These are phyloP conservation scores for Porcisia hertigi DNA, from an alignment of 208 protist species.

Conservation along the genomic window DNA sequence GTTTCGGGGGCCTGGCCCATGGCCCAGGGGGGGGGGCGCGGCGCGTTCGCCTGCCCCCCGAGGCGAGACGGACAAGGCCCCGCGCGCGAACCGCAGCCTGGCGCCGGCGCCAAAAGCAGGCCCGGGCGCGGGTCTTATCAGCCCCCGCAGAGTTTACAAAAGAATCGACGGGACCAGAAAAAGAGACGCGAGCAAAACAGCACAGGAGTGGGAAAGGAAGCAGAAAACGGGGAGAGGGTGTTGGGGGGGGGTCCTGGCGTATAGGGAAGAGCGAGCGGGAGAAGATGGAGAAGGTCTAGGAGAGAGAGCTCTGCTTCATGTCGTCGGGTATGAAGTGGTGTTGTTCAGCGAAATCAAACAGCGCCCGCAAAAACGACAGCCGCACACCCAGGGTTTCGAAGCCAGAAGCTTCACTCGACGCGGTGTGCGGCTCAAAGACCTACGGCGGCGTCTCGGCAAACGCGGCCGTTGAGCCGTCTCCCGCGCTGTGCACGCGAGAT, in stretches of 20 bases:
- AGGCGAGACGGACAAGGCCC: neutral
- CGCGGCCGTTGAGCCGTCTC: neutral
- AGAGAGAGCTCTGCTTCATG: too few species aligned
- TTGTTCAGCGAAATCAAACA: neutral
- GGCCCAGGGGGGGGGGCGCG: neutral
- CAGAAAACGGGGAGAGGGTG: neutral
- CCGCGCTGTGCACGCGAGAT: conserved; percentile 3
- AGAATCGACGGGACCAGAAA: too few species aligned
- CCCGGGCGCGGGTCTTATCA: neutral
- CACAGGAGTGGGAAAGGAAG: too few species aligned
- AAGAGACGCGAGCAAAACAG: too few species aligned
- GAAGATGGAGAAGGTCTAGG: neutral
- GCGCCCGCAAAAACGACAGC: neutral
- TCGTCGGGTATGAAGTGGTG: neutral
- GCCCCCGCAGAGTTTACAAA: too few species aligned
- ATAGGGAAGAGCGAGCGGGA: neutral
- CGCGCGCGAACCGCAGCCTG: neutral
- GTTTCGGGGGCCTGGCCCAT: neutral
- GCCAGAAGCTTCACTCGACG: neutral
- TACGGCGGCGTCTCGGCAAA: conserved; percentile 1
- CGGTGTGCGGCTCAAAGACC: neutral
- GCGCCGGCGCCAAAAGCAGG: neutral
- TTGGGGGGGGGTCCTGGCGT: neutral
- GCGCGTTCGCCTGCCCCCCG: neutral
- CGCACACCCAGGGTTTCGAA: neutral